phyloP scores from a whole-genome alignment of 192 early-diverging fungal species.

The Diversispora eburnea region DNA sequence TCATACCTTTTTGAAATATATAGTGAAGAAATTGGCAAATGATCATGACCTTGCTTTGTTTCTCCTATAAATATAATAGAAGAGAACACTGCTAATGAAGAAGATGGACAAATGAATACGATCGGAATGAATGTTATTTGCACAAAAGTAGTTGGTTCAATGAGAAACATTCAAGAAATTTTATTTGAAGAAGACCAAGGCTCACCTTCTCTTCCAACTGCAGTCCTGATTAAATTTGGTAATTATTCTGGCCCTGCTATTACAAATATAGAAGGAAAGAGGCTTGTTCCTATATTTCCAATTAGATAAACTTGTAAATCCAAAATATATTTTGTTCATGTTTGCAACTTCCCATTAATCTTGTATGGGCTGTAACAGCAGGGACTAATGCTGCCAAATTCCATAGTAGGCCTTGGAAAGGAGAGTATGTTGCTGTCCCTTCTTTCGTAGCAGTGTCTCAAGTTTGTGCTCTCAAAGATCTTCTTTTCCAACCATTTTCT shows the following conservation, averaged over 20 bases:
- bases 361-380: background rate
- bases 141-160: background rate
- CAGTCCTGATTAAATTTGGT: background rate
- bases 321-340: background rate
- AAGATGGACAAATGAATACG: no score
- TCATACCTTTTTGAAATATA: no score
- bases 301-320: background rate
- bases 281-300: background rate
- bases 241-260: background rate
- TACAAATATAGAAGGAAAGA: background rate
- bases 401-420: no score
- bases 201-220: conserved; percentile 1
- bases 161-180: background rate
- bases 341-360: background rate
- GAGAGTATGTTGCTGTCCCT: background rate
- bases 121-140: no score
- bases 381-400: background rate
- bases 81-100: no score
- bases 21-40: no score
- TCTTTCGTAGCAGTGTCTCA: background rate
- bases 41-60: no score
- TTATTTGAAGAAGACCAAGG: background rate
- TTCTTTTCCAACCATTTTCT: no score
- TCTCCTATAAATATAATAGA: no score
- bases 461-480: background rate